These are phyloP conservation scores for Cucurbitaria berberidis DNA, from an alignment of 2,329 filamentous ascomycete genomes.

Conservation along the genomic window DNA sequence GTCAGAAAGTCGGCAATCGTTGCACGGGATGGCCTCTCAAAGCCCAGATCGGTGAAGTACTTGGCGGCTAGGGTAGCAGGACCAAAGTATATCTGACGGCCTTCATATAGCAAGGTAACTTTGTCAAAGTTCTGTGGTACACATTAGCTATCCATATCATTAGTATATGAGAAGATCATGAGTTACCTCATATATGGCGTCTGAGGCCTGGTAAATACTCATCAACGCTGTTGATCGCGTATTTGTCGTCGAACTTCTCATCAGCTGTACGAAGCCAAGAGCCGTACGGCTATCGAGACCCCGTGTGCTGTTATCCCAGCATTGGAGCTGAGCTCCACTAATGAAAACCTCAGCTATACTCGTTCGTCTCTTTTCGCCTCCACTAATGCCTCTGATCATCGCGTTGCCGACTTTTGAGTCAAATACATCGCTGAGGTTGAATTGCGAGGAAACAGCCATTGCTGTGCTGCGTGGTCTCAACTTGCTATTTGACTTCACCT, in stretches of 20 bases:
- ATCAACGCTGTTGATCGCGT: constrained; percentile 11
- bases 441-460: too few relatives aligned
- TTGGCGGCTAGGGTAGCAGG: constrained; percentile 62
- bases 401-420: constrained; percentile 75
- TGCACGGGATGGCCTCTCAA: constrained; percentile 58
- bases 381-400: constrained; percentile 72
- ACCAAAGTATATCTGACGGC: constrained; percentile 74
- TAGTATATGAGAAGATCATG: too few relatives aligned
- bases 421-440: constrained; percentile 70
- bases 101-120: constrained; percentile 55
- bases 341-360: constrained; percentile 64
- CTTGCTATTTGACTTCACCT: too few relatives aligned
- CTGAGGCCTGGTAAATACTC: constrained; percentile 4
- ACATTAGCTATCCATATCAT: constrained; percentile 1
- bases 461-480: too few relatives aligned
- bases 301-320: constrained; percentile 76
- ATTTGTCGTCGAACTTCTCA: constrained; percentile 43
- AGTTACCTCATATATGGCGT: neutral
- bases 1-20: constrained; percentile 76
- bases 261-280: constrained; percentile 55
- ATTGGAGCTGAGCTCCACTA: constrained; percentile 32
- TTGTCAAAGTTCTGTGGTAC: too few relatives aligned
- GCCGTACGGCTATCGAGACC: constrained; percentile 65
- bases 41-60: constrained; percentile 73
- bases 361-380: constrained; percentile 76